Evolutionary conservation across 805 yeast genomes (phyloP), one percentile per base, ranked within the genome.

Genomic region (Candida nanaspora): DNA sequence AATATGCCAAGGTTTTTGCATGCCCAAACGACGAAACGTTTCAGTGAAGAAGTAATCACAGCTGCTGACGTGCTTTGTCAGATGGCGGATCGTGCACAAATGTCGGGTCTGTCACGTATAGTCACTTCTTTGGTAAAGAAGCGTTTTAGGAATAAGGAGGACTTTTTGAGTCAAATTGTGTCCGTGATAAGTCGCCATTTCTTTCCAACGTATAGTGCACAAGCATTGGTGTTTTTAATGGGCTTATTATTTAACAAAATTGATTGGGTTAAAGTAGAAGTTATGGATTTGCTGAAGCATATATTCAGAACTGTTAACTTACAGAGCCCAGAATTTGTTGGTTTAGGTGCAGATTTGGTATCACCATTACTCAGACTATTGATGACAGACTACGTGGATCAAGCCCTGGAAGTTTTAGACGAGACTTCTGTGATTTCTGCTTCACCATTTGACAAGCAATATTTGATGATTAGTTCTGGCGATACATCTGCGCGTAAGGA

Each of bases 311-410:
- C 76, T 44, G 80, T 88, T 14, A 89, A 93, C 53, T 65, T 89
- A 40, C 79, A 77, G 35, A 66, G 82, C 29, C 86, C 82, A 16
- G 95, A 83, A 51, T 88, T 88, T 55, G 71, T 76, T 23, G 94
- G 95, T 2, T 82, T 87, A 30, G 98, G 98, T 4, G 98, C 98
- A 0, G 98, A 93, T 55, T 66, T 93, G 40, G 86, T 93, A 6
- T 83, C 96, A 1, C 98, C 99, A 2, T 66, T 94, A 38, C 66
- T 93, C 48, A 70, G 98, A 41, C 66, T 93, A 21, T 59, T 76
- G 40, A 70, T 86, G 47, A 88, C 97, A 0, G 96, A 88, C 31
- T 82, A 76, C 59, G 97, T 95, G 1, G 87, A 85, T 46, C 80
- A 80, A 41, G 97, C 98, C 0, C 63, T 93, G 32, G 93, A 83